Evolutionary conservation across 768 basidiomycete genomes (phyloP).

Genomic region (Boletus vermiculosoides): DNA sequence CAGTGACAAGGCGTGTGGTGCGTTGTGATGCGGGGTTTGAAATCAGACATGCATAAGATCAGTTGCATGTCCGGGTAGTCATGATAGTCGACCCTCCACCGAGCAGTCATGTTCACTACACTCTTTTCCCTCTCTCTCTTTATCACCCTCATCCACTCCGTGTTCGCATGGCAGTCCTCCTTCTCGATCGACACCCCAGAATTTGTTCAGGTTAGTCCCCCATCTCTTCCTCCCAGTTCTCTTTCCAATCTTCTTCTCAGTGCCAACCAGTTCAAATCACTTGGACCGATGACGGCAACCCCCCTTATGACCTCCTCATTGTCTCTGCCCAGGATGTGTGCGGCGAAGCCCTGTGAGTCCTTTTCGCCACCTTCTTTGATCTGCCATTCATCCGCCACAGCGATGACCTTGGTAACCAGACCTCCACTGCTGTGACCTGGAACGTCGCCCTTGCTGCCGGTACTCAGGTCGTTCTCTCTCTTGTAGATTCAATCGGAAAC

Average conservation of each 20-base stretch:
- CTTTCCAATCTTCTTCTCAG: constrained; percentile 34
- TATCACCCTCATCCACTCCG: constrained; percentile 50
- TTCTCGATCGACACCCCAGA: constrained; percentile 53
- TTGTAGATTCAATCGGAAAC: constrained; percentile 50
- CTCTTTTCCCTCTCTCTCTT: constrained; percentile 74
- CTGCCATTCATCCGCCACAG: constrained; percentile 35
- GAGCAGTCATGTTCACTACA: constrained; percentile 68
- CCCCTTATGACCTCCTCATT: constrained; percentile 60
- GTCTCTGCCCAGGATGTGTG: constrained; percentile 56
- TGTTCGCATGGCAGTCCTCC: constrained; percentile 43
- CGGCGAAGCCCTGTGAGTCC: constrained; percentile 55
- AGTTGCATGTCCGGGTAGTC: not conserved
- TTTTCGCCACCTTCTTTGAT: not conserved
- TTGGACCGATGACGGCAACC: constrained; percentile 44
- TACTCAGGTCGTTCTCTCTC: constrained; percentile 47
- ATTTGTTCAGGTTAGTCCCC: constrained; percentile 49
- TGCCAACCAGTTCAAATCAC: constrained; percentile 43
- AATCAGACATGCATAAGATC: constrained; percentile 10
- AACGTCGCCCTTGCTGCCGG: constrained; percentile 45
- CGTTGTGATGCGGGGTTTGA: constrained; percentile 25
- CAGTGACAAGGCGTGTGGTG: too few species aligned
- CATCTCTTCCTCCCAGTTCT: not conserved
- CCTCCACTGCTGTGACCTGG: constrained; percentile 41
- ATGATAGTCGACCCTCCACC: not conserved
- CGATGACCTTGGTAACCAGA: constrained; percentile 57